These are phyloP conservation scores for Biancaea sappan DNA, from an alignment of 306 rosid species.

Conservation along the genomic window DNA sequence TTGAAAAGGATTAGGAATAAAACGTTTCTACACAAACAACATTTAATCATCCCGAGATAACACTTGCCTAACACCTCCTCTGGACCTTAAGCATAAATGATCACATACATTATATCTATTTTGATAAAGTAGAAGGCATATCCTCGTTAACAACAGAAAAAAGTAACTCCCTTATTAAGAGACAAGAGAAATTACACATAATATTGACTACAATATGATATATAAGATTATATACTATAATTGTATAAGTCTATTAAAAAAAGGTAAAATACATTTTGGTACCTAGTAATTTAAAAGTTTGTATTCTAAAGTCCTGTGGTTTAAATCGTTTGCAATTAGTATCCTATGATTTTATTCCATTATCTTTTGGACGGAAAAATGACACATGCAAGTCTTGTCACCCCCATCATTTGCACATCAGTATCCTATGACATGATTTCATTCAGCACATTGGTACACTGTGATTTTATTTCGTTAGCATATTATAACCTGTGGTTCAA, in stretches of 20 bases:
- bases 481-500: too few relatives aligned
- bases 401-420: too few relatives aligned
- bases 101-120: background rate
- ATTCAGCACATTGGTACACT: too few relatives aligned
- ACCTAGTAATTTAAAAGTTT: too few relatives aligned
- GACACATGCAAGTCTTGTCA: too few relatives aligned
- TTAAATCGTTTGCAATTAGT: too few relatives aligned
- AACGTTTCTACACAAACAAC: background rate
- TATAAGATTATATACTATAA: background rate
- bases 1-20: background rate
- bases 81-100: background rate
- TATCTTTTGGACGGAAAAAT: too few relatives aligned
- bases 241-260: background rate
- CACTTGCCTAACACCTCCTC: background rate
- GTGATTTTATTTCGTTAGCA: too few relatives aligned
- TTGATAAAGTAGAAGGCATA: background rate
- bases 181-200: background rate
- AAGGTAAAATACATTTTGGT: too few relatives aligned
- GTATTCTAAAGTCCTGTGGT: too few relatives aligned
- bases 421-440: too few relatives aligned
- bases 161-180: background rate
- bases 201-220: background rate
- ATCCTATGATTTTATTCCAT: too few relatives aligned
- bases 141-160: slow-evolving; percentile 4
- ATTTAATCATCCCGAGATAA: slow-evolving; percentile 1